A percentile compares a stretch with the other conserved stretches of the same genome.
phyloP scores from a whole-genome alignment of 371 early-diverging fungal species.

The Mortierella sp. region DNA sequence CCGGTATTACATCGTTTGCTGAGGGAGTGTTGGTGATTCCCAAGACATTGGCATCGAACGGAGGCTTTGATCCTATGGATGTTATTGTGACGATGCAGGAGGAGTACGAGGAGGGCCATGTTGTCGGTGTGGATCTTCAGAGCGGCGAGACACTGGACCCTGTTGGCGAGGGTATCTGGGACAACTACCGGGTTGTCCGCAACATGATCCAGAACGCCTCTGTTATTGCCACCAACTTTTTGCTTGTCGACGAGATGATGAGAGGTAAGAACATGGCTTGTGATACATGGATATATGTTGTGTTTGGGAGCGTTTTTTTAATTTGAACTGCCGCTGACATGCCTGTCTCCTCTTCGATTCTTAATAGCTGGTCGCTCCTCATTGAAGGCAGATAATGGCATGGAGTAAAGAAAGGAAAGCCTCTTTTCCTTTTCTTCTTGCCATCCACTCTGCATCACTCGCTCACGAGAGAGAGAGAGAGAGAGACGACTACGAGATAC shows the following conservation, averaged over 20 bases:
- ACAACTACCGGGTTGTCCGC: constrained; percentile 97
- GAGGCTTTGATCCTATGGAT: constrained; percentile 97
- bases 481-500: constrained; percentile 9
- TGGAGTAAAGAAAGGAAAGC: constrained; percentile 40
- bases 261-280: constrained; percentile 65
- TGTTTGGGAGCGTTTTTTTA: background rate
- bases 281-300: too few species aligned
- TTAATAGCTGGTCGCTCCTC: constrained; percentile 49
- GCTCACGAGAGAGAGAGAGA: background rate
- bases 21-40: constrained; percentile 97
- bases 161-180: constrained; percentile 94
- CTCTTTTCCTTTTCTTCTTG: background rate
- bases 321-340: background rate
- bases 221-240: constrained; percentile 97
- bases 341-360: background rate
- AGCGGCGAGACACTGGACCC: constrained; percentile 98
- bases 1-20: constrained; percentile 97
- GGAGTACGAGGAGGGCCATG: constrained; percentile 90
- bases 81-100: constrained; percentile 96
- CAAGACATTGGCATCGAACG: constrained; percentile 96
- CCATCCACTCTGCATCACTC: background rate
- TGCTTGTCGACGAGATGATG: constrained; percentile 99
- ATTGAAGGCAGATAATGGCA: constrained; percentile 48
- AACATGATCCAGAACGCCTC: constrained; percentile 92
- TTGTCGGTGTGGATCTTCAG: constrained; percentile 94